These are phyloP conservation scores for Malus sylvestris DNA, from an alignment of 306 rosid species.

Conservation along the genomic window DNA sequence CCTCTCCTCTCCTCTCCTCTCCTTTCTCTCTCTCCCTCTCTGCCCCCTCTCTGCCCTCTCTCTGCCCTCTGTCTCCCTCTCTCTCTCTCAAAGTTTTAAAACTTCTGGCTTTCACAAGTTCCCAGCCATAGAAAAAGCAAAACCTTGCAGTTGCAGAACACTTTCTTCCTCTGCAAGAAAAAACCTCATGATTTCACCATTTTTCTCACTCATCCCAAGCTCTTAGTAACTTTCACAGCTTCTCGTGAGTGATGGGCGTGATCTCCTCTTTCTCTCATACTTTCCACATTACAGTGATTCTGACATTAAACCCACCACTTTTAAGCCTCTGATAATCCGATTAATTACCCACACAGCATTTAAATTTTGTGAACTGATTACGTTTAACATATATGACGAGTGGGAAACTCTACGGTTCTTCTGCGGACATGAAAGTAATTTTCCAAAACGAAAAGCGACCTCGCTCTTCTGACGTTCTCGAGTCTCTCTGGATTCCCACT, in stretches of 20 bases:
- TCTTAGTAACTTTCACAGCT: not conserved
- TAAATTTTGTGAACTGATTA: not conserved
- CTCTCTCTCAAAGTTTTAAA: not conserved
- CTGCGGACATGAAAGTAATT: slow-evolving; percentile 33
- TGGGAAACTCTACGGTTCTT: slow-evolving; percentile 36
- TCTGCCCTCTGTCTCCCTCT: not conserved
- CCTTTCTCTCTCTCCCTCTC: too few species aligned
- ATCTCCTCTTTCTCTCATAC: slow-evolving; percentile 33
- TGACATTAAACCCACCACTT: slow-evolving; percentile 15
- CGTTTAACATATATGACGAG: slow-evolving; percentile 30
- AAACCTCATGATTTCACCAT: slow-evolving; percentile 9
- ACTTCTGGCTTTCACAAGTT: slow-evolving; percentile 6
- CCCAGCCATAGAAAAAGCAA: slow-evolving; percentile 19
- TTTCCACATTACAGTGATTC: slow-evolving; percentile 46
- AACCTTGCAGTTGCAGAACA: not conserved
- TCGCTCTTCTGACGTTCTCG: slow-evolving; percentile 47
- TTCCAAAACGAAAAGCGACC: slow-evolving; percentile 49
- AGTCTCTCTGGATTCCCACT: slow-evolving; percentile 57
- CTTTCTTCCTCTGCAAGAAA: not conserved
- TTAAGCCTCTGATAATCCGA: slow-evolving; percentile 3
- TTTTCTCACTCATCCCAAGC: not conserved
- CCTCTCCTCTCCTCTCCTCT: not conserved
- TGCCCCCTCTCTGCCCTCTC: not conserved
- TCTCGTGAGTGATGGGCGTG: slow-evolving; percentile 22
- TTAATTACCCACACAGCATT: not conserved